Percentiles rank a stretch among this genome's conserved stretches.
These are phyloP conservation scores for Coprinopsis strossmayeri DNA, from an alignment of 768 basidiomycete species.

Conservation along the genomic window DNA sequence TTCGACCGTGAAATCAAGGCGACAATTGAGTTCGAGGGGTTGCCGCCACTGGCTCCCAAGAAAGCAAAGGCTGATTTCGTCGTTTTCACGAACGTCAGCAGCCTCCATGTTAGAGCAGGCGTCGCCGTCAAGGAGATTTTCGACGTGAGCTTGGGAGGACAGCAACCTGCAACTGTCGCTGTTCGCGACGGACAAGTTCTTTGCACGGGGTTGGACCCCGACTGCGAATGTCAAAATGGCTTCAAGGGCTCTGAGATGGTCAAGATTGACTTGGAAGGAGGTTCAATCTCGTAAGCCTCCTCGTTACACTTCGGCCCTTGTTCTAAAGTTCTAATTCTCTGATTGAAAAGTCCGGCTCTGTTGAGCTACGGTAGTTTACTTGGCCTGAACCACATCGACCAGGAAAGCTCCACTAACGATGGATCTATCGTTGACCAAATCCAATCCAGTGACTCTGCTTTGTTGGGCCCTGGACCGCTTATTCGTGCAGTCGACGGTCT, in stretches of 20 bases:
- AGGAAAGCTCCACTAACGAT: conserved; percentile 54
- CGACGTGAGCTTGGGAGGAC: conserved; percentile 8
- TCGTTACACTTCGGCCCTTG: conserved; percentile 8
- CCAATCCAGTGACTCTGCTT: conserved; percentile 29
- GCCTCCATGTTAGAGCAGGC: conserved; percentile 35
- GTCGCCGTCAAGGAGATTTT: conserved; percentile 25
- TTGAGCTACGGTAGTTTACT: conserved; percentile 55
- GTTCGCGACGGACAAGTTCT: conserved; percentile 47
- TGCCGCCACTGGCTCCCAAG: conserved; percentile 51
- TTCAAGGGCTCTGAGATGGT: conserved; percentile 10
- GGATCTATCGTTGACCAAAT: conserved; percentile 47
- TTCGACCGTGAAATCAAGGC: conserved; percentile 52
- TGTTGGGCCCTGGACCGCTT: conserved; percentile 35
- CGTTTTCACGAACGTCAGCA: conserved; percentile 60
- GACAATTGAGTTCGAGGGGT: conserved; percentile 52
- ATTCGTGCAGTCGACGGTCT: conserved; percentile 68
- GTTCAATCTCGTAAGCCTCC: conserved; percentile 42
- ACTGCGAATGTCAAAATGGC: conserved; percentile 17
- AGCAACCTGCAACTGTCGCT: conserved; percentile 33
- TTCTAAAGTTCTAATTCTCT: conserved; percentile 5
- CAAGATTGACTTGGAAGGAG: conserved; percentile 58
- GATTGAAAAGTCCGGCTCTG: conserved; percentile 48
- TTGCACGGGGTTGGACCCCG: conserved; percentile 39
- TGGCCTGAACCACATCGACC: conserved; percentile 56
- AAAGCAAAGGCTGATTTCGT: conserved; percentile 32